Evolutionary conservation across 2,329 filamentous ascomycete genomes (phyloP), one percentile per base, ranked within the genome.

Genomic region (Arthrobotrys megalospora): DNA sequence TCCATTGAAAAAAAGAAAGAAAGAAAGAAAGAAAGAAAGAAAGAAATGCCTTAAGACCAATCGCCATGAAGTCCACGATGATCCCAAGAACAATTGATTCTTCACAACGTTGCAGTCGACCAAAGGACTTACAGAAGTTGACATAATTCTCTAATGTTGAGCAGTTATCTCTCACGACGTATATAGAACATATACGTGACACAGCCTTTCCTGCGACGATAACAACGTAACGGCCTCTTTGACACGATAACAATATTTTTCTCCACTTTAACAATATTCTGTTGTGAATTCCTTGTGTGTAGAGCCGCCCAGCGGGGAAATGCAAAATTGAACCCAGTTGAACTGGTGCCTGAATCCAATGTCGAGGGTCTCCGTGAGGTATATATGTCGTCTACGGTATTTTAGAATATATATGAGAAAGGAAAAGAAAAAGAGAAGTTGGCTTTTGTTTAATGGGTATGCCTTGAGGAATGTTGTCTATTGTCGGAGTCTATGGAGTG

Each of bases 121-220:
- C 24, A 45, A n/a, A 6, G 14, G n/a, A 73, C 69, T 73, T 73
- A 73, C 69, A 36, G 69, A 73, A 73, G 62, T 73, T 58, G 69
- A 66, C 69, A 73, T 73, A 66, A 60, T 66, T 73, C 50, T 73
- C 48, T 65, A 60, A 63, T 66, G 36, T 41, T 66, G 60, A 50
- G 58, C 38, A 24, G 38, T 21, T 63, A 52, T 38, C 47, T 58
- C 38, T 21, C 58, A 60, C 60, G 50, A 64, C 68, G 68, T 72
- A 64, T 72, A 64, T 72, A n/a, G 47, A 47, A 58, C 34, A 62
- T 69, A 64, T 72, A 72, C 58, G 68, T 43, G 16, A 53, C 45
- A 16, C 12, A 5, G 38, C 41, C 36, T 28, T 28, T 28, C 34
- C 11, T 32, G 10, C 53, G 4, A 8, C 8, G 3, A 58, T 11